Percentiles rank a stretch among this genome's conserved stretches.
Conservation (phyloP, 78 protist genomes). For the Planoprotostelium fungivorum region DNA sequence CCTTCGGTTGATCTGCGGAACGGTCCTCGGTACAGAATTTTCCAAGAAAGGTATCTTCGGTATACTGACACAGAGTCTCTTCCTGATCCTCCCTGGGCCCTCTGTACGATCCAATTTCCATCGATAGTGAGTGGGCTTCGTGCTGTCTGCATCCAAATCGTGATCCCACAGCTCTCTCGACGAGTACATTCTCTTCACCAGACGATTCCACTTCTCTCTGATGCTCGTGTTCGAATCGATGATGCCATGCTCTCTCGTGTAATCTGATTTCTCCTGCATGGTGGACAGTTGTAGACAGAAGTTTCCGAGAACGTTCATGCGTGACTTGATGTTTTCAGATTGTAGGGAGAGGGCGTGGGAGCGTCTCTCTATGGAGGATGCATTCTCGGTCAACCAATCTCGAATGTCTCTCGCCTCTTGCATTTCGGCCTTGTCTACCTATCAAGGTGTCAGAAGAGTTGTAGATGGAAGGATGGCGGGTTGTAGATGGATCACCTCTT, state of each 20-base stretch:
- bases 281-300: neutral
- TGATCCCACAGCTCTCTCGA: neutral
- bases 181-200: neutral
- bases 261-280: neutral
- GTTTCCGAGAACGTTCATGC: neutral
- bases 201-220: neutral
- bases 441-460: no score
- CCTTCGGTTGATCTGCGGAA: neutral
- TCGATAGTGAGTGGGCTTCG: conserved; percentile 1
- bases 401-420: no score
- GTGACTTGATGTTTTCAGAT: neutral
- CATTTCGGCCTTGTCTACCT: no score
- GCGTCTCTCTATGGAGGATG: neutral
- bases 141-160: neutral
- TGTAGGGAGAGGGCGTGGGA: neutral
- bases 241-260: neutral
- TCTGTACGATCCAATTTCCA: conserved; percentile 64
- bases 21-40: neutral
- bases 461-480: no score
- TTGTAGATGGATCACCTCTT: no score
- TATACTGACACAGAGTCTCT: conserved; percentile 7
- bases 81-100: conserved; percentile 41
- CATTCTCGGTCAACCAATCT: no score
- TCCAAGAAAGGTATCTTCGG: neutral
- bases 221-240: neutral